Evolutionary conservation across 2,329 filamentous ascomycete species (phyloP).

Genomic region (Calonectria pseudoturangicola): DNA sequence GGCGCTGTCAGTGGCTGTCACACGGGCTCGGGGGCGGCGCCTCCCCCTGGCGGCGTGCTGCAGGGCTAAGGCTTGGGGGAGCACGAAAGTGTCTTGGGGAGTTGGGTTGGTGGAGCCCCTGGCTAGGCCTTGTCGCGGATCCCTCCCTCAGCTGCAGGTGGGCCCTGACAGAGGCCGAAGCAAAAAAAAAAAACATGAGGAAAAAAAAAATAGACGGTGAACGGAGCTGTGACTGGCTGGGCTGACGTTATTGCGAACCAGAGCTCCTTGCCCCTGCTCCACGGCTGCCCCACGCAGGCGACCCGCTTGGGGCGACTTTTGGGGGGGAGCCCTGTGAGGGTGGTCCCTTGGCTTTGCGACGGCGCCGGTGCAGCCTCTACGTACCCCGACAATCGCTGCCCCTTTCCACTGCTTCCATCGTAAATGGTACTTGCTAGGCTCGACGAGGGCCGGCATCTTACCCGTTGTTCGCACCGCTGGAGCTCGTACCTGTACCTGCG

Average conservation of each 20-base stretch:
- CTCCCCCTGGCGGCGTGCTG: slow-evolving; percentile 51
- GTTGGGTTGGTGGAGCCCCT: slow-evolving; percentile 31
- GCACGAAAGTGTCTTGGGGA: slow-evolving; percentile 4
- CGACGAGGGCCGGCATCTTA: background rate
- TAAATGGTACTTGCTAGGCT: slow-evolving; percentile 16
- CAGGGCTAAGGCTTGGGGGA: slow-evolving; percentile 28
- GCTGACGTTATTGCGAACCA: slow-evolving; percentile 43
- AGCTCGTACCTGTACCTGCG: slow-evolving; percentile 23
- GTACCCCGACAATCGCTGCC: slow-evolving; percentile 23
- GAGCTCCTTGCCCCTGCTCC: slow-evolving; percentile 39
- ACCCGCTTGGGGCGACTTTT: slow-evolving; percentile 43
- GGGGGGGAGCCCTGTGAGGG: slow-evolving; percentile 25
- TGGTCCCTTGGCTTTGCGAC: slow-evolving; percentile 32
- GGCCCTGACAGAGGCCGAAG: slow-evolving; percentile 19
- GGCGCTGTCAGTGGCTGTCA: slow-evolving; percentile 47
- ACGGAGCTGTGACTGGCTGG: slow-evolving; percentile 26
- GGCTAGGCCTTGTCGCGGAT: slow-evolving; percentile 51
- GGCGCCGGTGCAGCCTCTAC: slow-evolving; percentile 28
- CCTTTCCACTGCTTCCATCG: slow-evolving; percentile 17
- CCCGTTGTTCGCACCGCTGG: slow-evolving; percentile 14
- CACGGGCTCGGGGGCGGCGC: slow-evolving; percentile 50
- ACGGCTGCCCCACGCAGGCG: slow-evolving; percentile 44
- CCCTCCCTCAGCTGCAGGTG: slow-evolving; percentile 51
- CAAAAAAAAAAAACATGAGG: slow-evolving; percentile 6
- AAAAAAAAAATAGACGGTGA: slow-evolving; percentile 12